Base-by-base conservation (phyloP, 75 land plant genomes). In the Ceratopteris richardii region DNA sequence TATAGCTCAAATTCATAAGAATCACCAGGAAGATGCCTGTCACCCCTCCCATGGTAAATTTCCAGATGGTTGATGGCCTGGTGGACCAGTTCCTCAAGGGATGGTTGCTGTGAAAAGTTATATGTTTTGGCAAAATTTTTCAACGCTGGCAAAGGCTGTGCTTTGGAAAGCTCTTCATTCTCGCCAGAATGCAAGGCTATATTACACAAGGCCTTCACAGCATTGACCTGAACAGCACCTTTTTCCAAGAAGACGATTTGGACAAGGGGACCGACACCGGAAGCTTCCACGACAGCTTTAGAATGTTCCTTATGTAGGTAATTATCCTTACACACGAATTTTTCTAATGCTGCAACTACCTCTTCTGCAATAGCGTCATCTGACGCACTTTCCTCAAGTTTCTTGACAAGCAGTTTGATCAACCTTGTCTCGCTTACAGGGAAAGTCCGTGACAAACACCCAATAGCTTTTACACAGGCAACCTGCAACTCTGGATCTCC, bases 281-380 rank as follows among this genome's bases (percentile, higher is more conserved):
- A 73, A 16, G 66, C 83, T 2, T 61, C 68, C 14, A 88, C 61
- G 20, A 88, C 82, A 39, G 81, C 77, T 50, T 72, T 74, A 9
- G 75, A 73, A 69, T 85, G 93, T 55, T 65, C 62, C 39, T 57
- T 48, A 36, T 76, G 72, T 36, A 84, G 71, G 63, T 60, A 83
- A 47, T 87, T 87, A 17, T 87, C 85, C 9, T 61, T 71, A 51
- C 66, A 56, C 16, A 80, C 86, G 31, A 87, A 87, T 68, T 87
- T 87, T 21, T 33, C 61, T 0, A 87, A 75, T 0, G 92, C 88
- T 24, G 69, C 54, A 0, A 64, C 77, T 1, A 85, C 92, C 39
- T 85, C 90, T 33, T 50, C 61, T 18, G 58, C 26, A 19, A 87
- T 80, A 4, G 3, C 37, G 21, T 55, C 69, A 0, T 42, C 36